Percentiles rank a stretch among this genome's conserved stretches.
These are phyloP conservation scores for Metschnikowia kunwiensis DNA, from an alignment of 805 yeast species.

Conservation along the genomic window DNA sequence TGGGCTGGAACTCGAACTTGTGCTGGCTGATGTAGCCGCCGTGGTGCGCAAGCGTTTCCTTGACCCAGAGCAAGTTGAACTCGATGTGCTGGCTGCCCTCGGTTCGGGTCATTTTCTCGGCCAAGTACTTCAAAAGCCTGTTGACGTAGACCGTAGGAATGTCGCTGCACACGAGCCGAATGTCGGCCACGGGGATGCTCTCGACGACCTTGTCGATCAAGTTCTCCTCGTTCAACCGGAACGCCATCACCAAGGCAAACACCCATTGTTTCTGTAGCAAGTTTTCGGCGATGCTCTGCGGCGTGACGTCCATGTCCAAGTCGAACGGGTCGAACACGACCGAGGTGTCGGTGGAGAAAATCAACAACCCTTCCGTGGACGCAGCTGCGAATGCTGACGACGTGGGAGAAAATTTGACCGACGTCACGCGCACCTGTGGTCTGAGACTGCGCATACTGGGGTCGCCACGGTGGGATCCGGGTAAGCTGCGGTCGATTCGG, in stretches of 20 bases:
- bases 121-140: slow-evolving; percentile 66
- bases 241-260: slow-evolving; percentile 85
- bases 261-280: slow-evolving; percentile 60
- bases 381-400: slow-evolving; percentile 90
- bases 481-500: slow-evolving; percentile 68
- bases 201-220: slow-evolving; percentile 74
- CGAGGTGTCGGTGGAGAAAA: slow-evolving; percentile 75
- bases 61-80: slow-evolving; percentile 79
- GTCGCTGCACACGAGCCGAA: slow-evolving; percentile 61
- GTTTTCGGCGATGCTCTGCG: slow-evolving; percentile 63
- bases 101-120: slow-evolving; percentile 48
- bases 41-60: slow-evolving; percentile 62
- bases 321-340: slow-evolving; percentile 91
- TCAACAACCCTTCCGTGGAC: slow-evolving; percentile 86
- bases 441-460: slow-evolving; percentile 69
- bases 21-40: slow-evolving; percentile 69
- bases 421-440: slow-evolving; percentile 80
- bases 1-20: slow-evolving; percentile 59
- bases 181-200: slow-evolving; percentile 64
- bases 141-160: slow-evolving; percentile 76
- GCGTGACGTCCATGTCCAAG: slow-evolving; percentile 88
- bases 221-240: slow-evolving; percentile 80
- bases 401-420: slow-evolving; percentile 83
- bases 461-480: slow-evolving; percentile 82
- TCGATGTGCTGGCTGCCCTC: slow-evolving; percentile 77